Conservation (phyloP, 2,329 filamentous ascomycete species). For the Xylaria sp. region DNA sequence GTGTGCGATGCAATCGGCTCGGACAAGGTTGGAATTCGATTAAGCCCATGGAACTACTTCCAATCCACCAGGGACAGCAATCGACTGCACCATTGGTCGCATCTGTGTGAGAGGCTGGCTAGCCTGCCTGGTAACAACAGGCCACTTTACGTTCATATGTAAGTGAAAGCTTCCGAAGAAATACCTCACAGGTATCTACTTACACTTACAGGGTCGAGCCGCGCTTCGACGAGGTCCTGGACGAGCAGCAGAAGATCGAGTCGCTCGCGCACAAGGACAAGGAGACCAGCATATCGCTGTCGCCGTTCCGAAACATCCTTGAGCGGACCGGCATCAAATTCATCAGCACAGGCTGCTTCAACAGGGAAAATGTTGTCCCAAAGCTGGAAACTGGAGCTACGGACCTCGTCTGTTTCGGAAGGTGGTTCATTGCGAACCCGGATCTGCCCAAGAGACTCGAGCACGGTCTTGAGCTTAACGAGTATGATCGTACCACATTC, state of each 20-base stretch:
- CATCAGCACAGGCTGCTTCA: constrained; percentile 27
- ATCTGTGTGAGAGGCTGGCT: constrained; percentile 40
- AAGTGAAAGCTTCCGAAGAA: constrained; percentile 12
- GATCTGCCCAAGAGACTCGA: constrained; percentile 28
- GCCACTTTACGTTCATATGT: constrained; percentile 50
- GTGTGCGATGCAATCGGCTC: constrained; percentile 28
- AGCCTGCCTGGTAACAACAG: constrained; percentile 37
- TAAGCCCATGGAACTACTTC: constrained; percentile 33
- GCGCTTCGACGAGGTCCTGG: constrained; percentile 49
- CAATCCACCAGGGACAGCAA: constrained; percentile 32
- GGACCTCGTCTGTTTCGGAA: constrained; percentile 33
- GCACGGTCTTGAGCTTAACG: constrained; percentile 27
- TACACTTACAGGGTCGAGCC: constrained; percentile 48
- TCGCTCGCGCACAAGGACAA: constrained; percentile 39
- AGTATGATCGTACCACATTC: constrained; percentile 33
- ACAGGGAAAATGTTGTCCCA: constrained; percentile 21
- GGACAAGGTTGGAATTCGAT: constrained; percentile 29
- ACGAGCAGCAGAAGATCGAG: constrained; percentile 47
- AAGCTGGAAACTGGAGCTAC: constrained; percentile 34
- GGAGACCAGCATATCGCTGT: constrained; percentile 36
- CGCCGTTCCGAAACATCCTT: constrained; percentile 45
- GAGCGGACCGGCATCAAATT: constrained; percentile 43
- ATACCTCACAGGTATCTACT: constrained; percentile 7
- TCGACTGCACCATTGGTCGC: constrained; percentile 39
- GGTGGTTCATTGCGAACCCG: constrained; percentile 33